A percentile compares a stretch with the other conserved stretches of the same genome.
Conservation (phyloP, 345 rosid genomes). For the Euphorbia lathyris region DNA sequence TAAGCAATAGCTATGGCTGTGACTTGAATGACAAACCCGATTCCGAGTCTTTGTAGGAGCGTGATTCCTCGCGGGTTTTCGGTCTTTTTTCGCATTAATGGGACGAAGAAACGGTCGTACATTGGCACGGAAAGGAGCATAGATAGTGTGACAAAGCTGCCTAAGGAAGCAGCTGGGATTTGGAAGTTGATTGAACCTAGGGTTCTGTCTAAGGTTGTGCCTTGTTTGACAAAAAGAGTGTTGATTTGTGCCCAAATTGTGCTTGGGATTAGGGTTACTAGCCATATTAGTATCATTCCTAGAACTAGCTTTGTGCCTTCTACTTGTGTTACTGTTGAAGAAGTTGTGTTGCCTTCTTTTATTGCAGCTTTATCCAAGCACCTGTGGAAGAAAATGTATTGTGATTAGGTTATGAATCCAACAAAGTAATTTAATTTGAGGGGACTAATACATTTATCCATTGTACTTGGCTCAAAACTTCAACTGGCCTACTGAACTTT, state of each 20-base stretch:
- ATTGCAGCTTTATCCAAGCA: constrained; percentile 89
- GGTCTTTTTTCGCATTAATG: constrained; percentile 61
- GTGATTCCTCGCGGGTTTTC: constrained; percentile 84
- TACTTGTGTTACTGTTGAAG: constrained; percentile 57
- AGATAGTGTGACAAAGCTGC: constrained; percentile 76
- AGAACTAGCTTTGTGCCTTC: constrained; percentile 72
- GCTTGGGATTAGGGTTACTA: constrained; percentile 75
- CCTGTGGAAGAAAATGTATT: constrained; percentile 38
- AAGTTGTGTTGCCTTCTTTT: constrained; percentile 29
- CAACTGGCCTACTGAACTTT: too few relatives aligned
- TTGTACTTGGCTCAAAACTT: too few relatives aligned
- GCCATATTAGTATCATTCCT: constrained; percentile 72
- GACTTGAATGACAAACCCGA: constrained; percentile 70
- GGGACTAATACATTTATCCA: too few relatives aligned
- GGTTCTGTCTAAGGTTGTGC: constrained; percentile 68
- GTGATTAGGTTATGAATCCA: too few relatives aligned
- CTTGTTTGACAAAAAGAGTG: constrained; percentile 88
- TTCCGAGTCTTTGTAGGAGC: constrained; percentile 73
- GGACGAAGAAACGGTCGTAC: constrained; percentile 78
- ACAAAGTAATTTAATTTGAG: too few relatives aligned
- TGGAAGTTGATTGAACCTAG: constrained; percentile 50
- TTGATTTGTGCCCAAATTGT: constrained; percentile 91
- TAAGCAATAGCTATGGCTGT: constrained; percentile 72
- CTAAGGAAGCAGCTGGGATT: constrained; percentile 80
- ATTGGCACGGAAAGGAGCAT: constrained; percentile 82